phyloP scores from a whole-genome alignment of 345 rosid species.

The Arabis hirsuta region DNA sequence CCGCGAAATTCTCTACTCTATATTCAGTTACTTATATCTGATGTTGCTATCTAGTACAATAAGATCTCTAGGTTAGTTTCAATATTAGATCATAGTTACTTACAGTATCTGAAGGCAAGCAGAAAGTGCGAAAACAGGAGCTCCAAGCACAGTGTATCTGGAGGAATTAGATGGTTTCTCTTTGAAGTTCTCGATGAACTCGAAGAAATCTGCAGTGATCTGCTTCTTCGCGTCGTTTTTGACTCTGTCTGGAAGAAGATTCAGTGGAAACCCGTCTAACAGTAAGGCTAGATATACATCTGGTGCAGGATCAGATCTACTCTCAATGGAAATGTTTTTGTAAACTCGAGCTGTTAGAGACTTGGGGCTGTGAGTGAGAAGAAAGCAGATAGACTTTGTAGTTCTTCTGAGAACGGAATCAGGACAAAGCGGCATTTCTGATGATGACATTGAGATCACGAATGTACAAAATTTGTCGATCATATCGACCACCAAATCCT shows the following conservation, averaged over 20 bases:
- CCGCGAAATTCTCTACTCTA: background rate
- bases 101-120: constrained; percentile 76
- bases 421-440: constrained; percentile 57
- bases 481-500: constrained; percentile 50
- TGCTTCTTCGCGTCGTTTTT: constrained; percentile 58
- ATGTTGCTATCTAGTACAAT: background rate
- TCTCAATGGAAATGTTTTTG: constrained; percentile 48
- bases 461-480: constrained; percentile 57
- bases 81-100: constrained; percentile 42
- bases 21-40: background rate
- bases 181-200: constrained; percentile 53
- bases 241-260: constrained; percentile 55
- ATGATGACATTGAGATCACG: constrained; percentile 56
- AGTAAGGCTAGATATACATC: constrained; percentile 63
- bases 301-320: constrained; percentile 51
- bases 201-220: constrained; percentile 60
- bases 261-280: constrained; percentile 76
- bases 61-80: background rate
- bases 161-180: constrained; percentile 43
- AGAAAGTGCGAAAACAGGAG: constrained; percentile 68
- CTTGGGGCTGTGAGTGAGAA: constrained; percentile 57
- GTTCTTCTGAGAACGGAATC: constrained; percentile 71
- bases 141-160: constrained; percentile 49
- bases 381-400: constrained; percentile 64
- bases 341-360: constrained; percentile 63